phyloP scores from a whole-genome alignment of 1,284 basidiomycete species.

The Puccinia coronata region DNA sequence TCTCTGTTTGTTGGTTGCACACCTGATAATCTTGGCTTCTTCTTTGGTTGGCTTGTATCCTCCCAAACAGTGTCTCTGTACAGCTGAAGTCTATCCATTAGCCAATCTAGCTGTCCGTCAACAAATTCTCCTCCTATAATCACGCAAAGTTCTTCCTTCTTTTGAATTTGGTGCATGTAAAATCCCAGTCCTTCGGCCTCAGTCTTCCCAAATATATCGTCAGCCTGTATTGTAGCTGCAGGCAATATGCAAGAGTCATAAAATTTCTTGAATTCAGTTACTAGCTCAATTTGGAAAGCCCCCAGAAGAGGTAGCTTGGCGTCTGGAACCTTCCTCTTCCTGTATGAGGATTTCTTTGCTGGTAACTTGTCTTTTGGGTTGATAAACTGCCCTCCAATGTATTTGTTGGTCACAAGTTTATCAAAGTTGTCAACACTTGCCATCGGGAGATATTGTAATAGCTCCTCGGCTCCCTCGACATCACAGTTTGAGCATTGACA shows the following conservation, averaged over 20 bases:
- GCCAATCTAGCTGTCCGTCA: neutral
- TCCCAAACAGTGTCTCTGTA: neutral
- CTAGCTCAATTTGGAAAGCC: neutral
- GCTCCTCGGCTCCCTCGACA: neutral
- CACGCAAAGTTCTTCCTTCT: neutral
- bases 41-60: neutral
- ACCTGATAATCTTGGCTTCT: neutral
- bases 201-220: neutral
- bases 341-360: neutral
- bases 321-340: neutral
- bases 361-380: neutral
- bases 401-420: neutral
- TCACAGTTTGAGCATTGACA: conserved; percentile 8
- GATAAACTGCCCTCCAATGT: neutral
- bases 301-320: neutral
- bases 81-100: neutral
- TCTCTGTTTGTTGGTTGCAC: neutral
- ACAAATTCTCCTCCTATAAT: neutral
- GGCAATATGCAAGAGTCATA: neutral
- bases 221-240: neutral
- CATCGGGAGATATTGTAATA: neutral
- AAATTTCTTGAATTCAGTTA: neutral
- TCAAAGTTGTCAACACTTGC: neutral
- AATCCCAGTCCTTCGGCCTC: neutral
- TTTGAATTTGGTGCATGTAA: neutral